phyloP scores from a whole-genome alignment of 306 rosid genomes.

The Inga leiocalycina region DNA sequence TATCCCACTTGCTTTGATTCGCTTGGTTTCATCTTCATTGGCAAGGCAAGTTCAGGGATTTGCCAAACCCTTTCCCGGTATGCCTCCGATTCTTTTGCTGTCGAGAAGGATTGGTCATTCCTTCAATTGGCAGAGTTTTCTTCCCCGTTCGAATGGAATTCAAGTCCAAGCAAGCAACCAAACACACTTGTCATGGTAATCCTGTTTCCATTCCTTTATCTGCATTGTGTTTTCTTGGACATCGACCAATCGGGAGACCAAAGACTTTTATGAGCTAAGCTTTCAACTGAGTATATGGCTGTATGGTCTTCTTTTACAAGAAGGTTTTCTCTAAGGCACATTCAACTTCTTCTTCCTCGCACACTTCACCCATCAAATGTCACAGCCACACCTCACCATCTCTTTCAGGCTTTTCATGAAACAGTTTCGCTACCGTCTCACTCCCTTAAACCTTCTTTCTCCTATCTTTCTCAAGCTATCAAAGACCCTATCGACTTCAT shows the following conservation, averaged over 20 bases:
- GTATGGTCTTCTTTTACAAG: slow-evolving; percentile 41
- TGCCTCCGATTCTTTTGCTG: neutral
- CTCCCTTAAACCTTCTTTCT: slow-evolving; percentile 1
- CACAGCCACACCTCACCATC: neutral
- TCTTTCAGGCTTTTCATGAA: slow-evolving; percentile 66
- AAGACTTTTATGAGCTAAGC: neutral
- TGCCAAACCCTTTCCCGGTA: neutral
- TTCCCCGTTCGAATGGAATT: neutral
- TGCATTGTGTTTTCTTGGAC: neutral
- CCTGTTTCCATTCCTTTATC: neutral
- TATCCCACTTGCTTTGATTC: neutral
- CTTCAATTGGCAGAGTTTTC: neutral
- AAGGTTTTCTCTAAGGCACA: slow-evolving; percentile 32
- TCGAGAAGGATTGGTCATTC: neutral
- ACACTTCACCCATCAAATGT: neutral
- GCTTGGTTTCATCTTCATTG: neutral
- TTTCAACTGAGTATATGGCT: slow-evolving; percentile 46
- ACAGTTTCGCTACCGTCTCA: slow-evolving; percentile 49
- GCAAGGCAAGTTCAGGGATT: neutral
- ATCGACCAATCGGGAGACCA: neutral
- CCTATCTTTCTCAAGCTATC: slow-evolving; percentile 33
- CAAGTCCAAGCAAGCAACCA: neutral
- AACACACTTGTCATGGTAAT: neutral
- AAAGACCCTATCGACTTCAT: slow-evolving; percentile 37
- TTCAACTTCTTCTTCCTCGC: slow-evolving; percentile 29